Evolutionary conservation across 2,329 filamentous ascomycete genomes (phyloP).

Genomic region (Akanthomyces lecanii): DNA sequence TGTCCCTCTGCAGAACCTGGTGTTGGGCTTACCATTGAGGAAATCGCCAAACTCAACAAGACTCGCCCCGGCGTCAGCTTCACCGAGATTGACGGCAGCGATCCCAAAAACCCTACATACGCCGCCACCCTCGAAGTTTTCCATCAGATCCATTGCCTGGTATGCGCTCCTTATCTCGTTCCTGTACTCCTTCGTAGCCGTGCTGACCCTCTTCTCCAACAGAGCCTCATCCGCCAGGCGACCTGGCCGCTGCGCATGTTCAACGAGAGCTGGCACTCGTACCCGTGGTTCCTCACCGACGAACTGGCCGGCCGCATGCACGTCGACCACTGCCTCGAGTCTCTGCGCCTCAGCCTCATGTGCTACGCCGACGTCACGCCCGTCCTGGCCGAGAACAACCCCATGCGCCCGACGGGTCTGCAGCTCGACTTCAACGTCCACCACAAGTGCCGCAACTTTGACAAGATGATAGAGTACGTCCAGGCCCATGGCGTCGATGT

Average conservation of each 20-base stretch:
- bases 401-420: neutral
- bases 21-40: neutral
- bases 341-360: slow-evolving; percentile 20
- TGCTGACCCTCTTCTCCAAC: neutral
- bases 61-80: slow-evolving; percentile 5
- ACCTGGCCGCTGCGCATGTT: slow-evolving; percentile 16
- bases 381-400: slow-evolving; percentile 11
- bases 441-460: slow-evolving; percentile 21
- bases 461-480: slow-evolving; percentile 18
- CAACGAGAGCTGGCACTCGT: slow-evolving; percentile 19
- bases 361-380: slow-evolving; percentile 21
- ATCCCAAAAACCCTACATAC: slow-evolving; percentile 14
- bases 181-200: neutral
- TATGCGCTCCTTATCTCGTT: neutral
- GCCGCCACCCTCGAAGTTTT: slow-evolving; percentile 19
- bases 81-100: slow-evolving; percentile 11
- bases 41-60: slow-evolving; percentile 15
- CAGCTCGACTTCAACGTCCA: slow-evolving; percentile 19
- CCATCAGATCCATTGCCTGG: slow-evolving; percentile 21
- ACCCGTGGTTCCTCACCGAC: slow-evolving; percentile 15
- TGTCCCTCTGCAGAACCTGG: neutral
- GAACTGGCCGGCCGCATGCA: slow-evolving; percentile 19
- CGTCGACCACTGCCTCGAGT: slow-evolving; percentile 21
- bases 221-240: slow-evolving; percentile 20
- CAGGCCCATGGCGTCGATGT: slow-evolving; percentile 12